Base-by-base conservation (phyloP, 768 basidiomycete genomes). In the Dictyophora rubrovolvata region DNA sequence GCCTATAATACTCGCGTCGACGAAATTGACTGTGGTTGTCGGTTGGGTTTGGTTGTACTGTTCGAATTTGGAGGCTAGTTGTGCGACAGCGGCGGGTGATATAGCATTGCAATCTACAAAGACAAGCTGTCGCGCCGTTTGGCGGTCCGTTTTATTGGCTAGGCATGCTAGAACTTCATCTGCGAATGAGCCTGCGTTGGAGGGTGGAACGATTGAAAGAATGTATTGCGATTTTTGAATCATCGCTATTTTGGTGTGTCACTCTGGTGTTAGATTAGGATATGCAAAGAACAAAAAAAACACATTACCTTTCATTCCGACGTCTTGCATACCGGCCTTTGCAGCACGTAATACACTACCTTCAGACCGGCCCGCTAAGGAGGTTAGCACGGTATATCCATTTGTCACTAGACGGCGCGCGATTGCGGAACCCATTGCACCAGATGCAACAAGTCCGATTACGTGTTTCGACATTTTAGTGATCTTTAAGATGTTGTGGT, bases 21-120 rank as follows among this genome's bases (percentile, higher is more conserved):
- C 64, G 64, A 86, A 79, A 21, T 65, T 65, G 51, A 79, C 72
- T 0, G 69, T 71, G 14, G 42, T 42, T n/a, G 42, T 34, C 54
- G 48, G 5, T 42, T 42, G 42, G 10, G 42, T 5, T 42, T 42
- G 42, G 42, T 51, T 35, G 42, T 5, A n/a, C 0, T 68, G 67
- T 9, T 68, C 63, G 61, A 85, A 79, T 49, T 81, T 67, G 28
- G 59, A 64, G 11, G 78, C 74, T 52, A 85, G 80, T 33, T 61
- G 67, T 65, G 76, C 75, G 54, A 74, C 75, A 7, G 79, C 79
- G 59, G 71, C 71, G 1, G 80, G 79, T 64, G 73, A 81, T 48
- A 84, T 74, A 9, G 83, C 81, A 59, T 85, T 85, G 61, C 79
- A 82, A 66, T 83, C 81, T 18, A 71, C 79, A 65, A 79, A 83